These are phyloP conservation scores for Fonsecaea monophora DNA, from an alignment of 2,329 filamentous ascomycete genomes.

Conservation along the genomic window DNA sequence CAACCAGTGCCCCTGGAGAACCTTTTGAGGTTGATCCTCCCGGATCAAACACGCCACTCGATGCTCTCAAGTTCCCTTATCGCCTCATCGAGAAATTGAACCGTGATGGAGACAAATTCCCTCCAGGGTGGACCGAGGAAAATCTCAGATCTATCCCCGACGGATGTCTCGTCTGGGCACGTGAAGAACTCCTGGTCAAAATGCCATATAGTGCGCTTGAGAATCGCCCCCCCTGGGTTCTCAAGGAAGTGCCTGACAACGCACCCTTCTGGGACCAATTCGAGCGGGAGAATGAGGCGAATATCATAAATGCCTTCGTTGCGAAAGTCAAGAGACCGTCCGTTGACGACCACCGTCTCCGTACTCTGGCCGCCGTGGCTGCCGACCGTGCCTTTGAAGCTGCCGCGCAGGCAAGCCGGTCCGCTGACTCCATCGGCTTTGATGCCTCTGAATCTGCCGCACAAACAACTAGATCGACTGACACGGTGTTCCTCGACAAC, in stretches of 20 bases:
- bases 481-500: too few relatives aligned
- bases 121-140: slow-evolving; percentile 18
- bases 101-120: slow-evolving; percentile 5
- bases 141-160: slow-evolving; percentile 22
- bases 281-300: neutral
- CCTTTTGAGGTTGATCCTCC: slow-evolving; percentile 28
- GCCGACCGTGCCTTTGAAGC: neutral
- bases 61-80: slow-evolving; percentile 29
- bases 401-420: slow-evolving; percentile 2
- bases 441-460: neutral
- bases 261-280: slow-evolving; percentile 14
- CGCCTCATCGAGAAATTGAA: slow-evolving; percentile 30
- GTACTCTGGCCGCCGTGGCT: neutral
- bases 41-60: slow-evolving; percentile 25
- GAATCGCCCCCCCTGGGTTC: slow-evolving; percentile 10
- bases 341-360: neutral
- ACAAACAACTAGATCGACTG: too few relatives aligned
- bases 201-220: slow-evolving; percentile 24
- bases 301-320: slow-evolving; percentile 10
- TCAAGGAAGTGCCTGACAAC: slow-evolving; percentile 12
- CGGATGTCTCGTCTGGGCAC: slow-evolving; percentile 9
- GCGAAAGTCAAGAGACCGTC: neutral
- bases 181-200: slow-evolving; percentile 16
- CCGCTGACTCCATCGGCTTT: neutral
- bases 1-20: slow-evolving; percentile 6